Conservation (phyloP, 768 basidiomycete species). For the Pleurotus tuoliensis region DNA sequence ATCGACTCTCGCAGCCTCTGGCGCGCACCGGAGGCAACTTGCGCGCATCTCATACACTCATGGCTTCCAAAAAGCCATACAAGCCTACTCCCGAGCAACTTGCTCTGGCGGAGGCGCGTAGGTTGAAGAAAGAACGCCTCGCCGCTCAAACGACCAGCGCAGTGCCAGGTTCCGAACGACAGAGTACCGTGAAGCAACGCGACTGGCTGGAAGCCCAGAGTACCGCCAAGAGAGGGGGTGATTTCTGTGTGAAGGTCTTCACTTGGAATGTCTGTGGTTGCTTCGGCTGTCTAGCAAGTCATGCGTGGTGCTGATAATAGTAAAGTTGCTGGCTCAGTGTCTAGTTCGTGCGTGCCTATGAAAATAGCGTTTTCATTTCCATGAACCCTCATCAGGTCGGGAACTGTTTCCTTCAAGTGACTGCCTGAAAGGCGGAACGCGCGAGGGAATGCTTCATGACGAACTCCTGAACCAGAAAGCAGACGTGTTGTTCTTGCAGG, state of each 20-base stretch:
- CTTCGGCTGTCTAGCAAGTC: constrained; percentile 4
- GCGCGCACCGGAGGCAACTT: neutral
- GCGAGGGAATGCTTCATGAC: constrained; percentile 70
- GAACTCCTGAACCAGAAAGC: constrained; percentile 74
- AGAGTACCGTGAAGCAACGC: constrained; percentile 28
- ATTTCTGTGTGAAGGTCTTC: constrained; percentile 48
- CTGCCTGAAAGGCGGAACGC: constrained; percentile 71
- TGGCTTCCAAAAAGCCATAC: neutral
- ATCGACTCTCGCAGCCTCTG: neutral
- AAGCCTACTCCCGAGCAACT: constrained; percentile 50
- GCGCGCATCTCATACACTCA: neutral
- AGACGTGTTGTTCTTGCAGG: constrained; percentile 87
- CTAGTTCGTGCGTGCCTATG: constrained; percentile 62
- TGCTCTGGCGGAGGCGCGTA: constrained; percentile 50
- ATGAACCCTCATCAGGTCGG: constrained; percentile 44
- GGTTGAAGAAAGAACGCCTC: constrained; percentile 37
- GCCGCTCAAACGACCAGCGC: constrained; percentile 10
- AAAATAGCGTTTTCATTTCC: neutral
- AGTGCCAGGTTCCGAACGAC: constrained; percentile 9
- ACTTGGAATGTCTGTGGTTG: constrained; percentile 79
- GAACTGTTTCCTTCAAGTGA: constrained; percentile 83
- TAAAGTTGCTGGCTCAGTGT: constrained; percentile 71
- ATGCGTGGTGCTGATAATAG: constrained; percentile 11
- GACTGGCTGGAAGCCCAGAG: constrained; percentile 34
- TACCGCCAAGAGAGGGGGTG: constrained; percentile 19